A percentile compares a stretch with the other conserved stretches of the same genome.
These are phyloP conservation scores for Oemleria cerasiformis DNA, from an alignment of 306 rosid species.

Conservation along the genomic window DNA sequence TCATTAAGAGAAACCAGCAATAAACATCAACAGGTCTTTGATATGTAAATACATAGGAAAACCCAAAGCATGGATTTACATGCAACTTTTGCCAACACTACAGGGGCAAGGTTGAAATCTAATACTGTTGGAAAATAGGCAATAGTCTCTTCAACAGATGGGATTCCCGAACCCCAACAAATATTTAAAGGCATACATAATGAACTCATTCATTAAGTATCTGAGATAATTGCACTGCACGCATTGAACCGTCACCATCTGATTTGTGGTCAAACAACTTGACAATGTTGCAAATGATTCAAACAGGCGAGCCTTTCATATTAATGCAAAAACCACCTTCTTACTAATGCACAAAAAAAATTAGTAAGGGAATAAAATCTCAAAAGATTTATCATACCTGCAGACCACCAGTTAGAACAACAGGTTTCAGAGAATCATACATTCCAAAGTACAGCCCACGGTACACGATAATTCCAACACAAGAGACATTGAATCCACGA, in stretches of 20 bases:
- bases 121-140: neutral
- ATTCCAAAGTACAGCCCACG: slow-evolving; percentile 93
- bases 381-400: slow-evolving; percentile 46
- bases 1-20: slow-evolving; percentile 20
- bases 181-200: neutral
- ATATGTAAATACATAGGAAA: neutral
- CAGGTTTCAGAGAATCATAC: slow-evolving; percentile 90
- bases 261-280: slow-evolving; percentile 1
- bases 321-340: neutral
- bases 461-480: slow-evolving; percentile 81
- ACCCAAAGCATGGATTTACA: neutral
- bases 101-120: neutral
- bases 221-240: neutral
- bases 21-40: slow-evolving; percentile 9
- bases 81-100: neutral
- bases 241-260: neutral
- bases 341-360: neutral
- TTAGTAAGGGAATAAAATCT: neutral
- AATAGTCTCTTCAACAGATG: no score
- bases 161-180: neutral
- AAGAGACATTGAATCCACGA: slow-evolving; percentile 78
- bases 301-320: neutral
- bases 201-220: neutral
- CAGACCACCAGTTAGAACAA: slow-evolving; percentile 61
- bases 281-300: neutral